These are phyloP conservation scores for Neurospora tetrasperma DNA, from an alignment of 495 filamentous ascomycete species.

Conservation along the genomic window DNA sequence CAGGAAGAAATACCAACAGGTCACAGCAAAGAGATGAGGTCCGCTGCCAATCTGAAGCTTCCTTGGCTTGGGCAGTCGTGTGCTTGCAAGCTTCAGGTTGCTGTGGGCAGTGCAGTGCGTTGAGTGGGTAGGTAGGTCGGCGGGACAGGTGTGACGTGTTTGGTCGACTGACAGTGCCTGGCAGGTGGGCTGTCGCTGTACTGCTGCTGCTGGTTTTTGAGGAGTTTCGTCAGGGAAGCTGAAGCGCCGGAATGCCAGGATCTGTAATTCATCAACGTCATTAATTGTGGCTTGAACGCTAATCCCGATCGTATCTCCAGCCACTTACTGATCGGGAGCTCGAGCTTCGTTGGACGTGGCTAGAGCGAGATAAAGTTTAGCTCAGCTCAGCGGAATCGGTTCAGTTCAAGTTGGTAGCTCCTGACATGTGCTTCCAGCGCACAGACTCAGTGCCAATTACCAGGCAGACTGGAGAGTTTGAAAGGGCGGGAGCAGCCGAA, in stretches of 20 bases:
- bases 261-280: slow-evolving; percentile 2
- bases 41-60: background rate
- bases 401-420: background rate
- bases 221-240: background rate
- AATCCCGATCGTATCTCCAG: background rate
- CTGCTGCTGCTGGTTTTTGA: slow-evolving; percentile 12
- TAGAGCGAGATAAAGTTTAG: background rate
- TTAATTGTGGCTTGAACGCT: background rate
- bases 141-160: slow-evolving; percentile 22
- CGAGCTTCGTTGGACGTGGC: background rate
- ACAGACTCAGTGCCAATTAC: background rate
- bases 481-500: background rate
- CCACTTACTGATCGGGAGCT: background rate
- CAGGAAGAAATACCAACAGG: background rate
- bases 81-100: background rate
- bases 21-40: background rate
- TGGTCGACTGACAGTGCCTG: slow-evolving; percentile 4
- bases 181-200: slow-evolving; percentile 10
- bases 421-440: background rate
- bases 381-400: background rate
- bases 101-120: background rate
- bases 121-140: background rate
- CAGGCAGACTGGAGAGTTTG: background rate
- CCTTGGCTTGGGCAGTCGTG: background rate
- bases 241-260: background rate